phyloP scores from a whole-genome alignment of 768 basidiomycete genomes.

The Suillus subluteus region DNA sequence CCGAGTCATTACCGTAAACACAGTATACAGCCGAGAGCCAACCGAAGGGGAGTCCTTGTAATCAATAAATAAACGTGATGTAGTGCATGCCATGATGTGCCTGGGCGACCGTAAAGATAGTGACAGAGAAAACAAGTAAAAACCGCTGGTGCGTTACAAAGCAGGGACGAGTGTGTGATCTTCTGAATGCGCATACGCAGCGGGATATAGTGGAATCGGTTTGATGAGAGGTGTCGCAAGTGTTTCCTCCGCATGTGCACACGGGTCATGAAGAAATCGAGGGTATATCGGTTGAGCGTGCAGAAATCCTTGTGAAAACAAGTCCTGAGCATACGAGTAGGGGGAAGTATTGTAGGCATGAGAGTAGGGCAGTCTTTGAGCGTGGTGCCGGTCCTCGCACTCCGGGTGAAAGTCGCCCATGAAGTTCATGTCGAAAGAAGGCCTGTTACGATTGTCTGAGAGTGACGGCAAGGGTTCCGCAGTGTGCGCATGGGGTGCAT shows the following conservation, averaged over 20 bases:
- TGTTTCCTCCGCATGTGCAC: constrained; percentile 15
- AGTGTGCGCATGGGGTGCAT: not conserved
- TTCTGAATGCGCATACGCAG: constrained; percentile 27
- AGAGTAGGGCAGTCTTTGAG: constrained; percentile 17
- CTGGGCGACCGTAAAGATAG: not conserved
- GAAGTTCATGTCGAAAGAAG: not conserved
- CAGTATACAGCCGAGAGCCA: too few relatives aligned
- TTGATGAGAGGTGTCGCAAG: constrained; percentile 28
- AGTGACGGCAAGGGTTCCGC: too few relatives aligned
- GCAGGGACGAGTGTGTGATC: constrained; percentile 6
- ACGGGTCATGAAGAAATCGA: not conserved
- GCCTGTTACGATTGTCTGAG: not conserved
- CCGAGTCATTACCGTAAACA: too few relatives aligned
- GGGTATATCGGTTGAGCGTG: constrained; percentile 8
- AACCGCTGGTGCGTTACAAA: constrained; percentile 6
- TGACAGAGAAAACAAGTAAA: not conserved
- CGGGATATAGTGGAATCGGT: constrained; percentile 34
- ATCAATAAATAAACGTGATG: too few relatives aligned
- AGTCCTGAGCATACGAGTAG: constrained; percentile 12
- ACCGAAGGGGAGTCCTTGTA: too few relatives aligned
- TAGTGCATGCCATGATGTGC: not conserved
- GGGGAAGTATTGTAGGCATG: not conserved
- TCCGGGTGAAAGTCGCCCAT: constrained; percentile 8
- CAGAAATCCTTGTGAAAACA: constrained; percentile 10
- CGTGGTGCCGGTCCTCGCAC: constrained; percentile 16